These are phyloP conservation scores for Capsella bursapastoris DNA, from an alignment of 345 rosid species.

Conservation along the genomic window DNA sequence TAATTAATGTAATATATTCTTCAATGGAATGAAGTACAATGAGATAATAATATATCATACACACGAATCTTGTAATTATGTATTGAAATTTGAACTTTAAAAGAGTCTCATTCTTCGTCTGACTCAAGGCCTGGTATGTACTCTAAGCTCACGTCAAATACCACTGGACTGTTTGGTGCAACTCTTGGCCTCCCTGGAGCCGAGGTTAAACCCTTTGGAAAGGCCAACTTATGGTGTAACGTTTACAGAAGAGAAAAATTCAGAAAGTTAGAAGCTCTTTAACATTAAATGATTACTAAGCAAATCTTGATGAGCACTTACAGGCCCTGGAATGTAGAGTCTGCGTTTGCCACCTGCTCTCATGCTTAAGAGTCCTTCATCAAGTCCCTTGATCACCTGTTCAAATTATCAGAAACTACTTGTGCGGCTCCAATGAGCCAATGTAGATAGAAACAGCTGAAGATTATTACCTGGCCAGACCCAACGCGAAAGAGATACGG, in stretches of 20 bases:
- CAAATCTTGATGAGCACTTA: conserved; percentile 44
- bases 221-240: conserved; percentile 65
- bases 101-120: conserved; percentile 54
- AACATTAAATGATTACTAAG: background rate
- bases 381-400: conserved; percentile 97
- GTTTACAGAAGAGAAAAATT: background rate
- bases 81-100: background rate
- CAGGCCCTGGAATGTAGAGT: conserved; percentile 87
- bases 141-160: conserved; percentile 92
- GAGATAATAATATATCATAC: background rate
- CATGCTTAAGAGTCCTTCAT: conserved; percentile 89
- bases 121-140: conserved; percentile 89
- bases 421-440: background rate
- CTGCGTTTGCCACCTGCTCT: conserved; percentile 92
- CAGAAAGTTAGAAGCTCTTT: conserved; percentile 18
- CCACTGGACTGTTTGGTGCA: conserved; percentile 81
- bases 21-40: conserved; percentile 10
- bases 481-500: conserved; percentile 87
- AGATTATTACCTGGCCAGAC: conserved; percentile 76
- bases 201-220: conserved; percentile 83
- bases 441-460: background rate
- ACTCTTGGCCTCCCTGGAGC: conserved; percentile 99
- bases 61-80: conserved; percentile 11
- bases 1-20: background rate
- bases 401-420: conserved; percentile 9